Base-by-base conservation (phyloP, 208 protist species). In the Trypanosoma rangeli region DNA sequence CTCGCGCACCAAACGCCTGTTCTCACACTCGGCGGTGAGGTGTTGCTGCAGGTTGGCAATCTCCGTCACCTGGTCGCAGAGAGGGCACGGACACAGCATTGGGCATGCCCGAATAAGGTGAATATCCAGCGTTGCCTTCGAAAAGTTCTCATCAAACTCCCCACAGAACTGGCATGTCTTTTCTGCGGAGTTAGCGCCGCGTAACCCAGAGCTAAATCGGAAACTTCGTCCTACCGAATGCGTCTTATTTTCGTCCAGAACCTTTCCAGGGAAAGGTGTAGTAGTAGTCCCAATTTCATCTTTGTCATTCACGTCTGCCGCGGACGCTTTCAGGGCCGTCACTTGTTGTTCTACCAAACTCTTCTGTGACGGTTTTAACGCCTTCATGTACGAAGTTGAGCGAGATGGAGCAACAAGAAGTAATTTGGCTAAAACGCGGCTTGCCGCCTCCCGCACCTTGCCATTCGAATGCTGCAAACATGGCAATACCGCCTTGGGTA, bases 21-120 rank as follows among this genome's bases (percentile, higher is more conserved):
- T 79, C 68, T 93, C 86, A 64, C 93, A 97, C 76, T 97, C 93
- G 9, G 68, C 78, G 26, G 95, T 84, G n/a, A 94, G 74, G 74
- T 97, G 93, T 67, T 94, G 78, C 75, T 95, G 89, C 59, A 97
- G 75, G 26, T 83, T 89, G 62, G 84, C 80, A 59, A 97, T 95
- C 73, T 97, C 90, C 29, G 90, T 96, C 37, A 97, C 89, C 82
- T 97, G 92, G 55, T 94, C 86, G 55, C 93, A 97, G 59, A 96
- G 74, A 31, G 89, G 91, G 65, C 93, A 97, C 15, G 86, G 91
- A 68, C 89, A 95, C 20, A 97, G 84, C 93, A 97, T 96, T 49
- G 93, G 93, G 64, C 93, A 97, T 0, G 74, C 75, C 15, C 86
- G 82, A 44, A 94, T 79, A 58, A 93, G 96, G 80, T 97, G 93